Evolutionary conservation across 2,329 filamentous ascomycete genomes (phyloP).

Genomic region (Tetracladium maxilliforme): DNA sequence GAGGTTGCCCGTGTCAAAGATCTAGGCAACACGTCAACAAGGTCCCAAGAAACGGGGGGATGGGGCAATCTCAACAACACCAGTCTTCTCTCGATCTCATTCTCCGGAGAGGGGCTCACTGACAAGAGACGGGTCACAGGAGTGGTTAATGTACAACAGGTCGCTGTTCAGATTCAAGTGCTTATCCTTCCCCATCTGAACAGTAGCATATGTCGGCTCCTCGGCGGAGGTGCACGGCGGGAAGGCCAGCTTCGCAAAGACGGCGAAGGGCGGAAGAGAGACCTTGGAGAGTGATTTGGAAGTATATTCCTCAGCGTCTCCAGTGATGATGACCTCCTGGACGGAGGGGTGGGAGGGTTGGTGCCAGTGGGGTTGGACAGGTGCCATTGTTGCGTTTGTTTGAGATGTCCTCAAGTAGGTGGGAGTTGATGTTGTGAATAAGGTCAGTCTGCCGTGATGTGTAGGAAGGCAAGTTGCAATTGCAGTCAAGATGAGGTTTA

Average conservation of each 20-base stretch:
- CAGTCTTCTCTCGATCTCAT: not conserved
- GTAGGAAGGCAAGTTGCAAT: too few relatives aligned
- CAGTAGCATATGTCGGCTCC: constrained; percentile 46
- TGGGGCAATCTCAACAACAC: too few relatives aligned
- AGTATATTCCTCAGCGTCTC: constrained; percentile 33
- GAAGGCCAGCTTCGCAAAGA: constrained; percentile 52
- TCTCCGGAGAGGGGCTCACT: constrained; percentile 15
- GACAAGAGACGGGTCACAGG: constrained; percentile 49
- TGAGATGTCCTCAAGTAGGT: too few relatives aligned
- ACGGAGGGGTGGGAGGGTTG: constrained; percentile 45
- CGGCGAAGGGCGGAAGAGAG: constrained; percentile 41
- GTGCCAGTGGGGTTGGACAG: constrained; percentile 40
- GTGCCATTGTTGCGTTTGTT: constrained; percentile 28
- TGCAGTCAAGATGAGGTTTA: not conserved
- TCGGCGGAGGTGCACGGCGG: constrained; percentile 43
- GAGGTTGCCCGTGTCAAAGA: constrained; percentile 42
- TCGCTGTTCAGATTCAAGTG: constrained; percentile 53
- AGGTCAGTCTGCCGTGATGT: too few relatives aligned
- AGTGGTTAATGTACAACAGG: constrained; percentile 54
- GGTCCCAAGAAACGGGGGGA: too few relatives aligned
- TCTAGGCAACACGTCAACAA: constrained; percentile 19
- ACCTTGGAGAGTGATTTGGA: constrained; percentile 44
- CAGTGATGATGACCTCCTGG: constrained; percentile 37
- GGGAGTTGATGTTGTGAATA: too few relatives aligned
- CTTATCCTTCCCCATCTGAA: constrained; percentile 38